Evolutionary conservation across 768 basidiomycete species (phyloP), one percentile per base, ranked within the genome.

Genomic region (Serendipita vermifera): DNA sequence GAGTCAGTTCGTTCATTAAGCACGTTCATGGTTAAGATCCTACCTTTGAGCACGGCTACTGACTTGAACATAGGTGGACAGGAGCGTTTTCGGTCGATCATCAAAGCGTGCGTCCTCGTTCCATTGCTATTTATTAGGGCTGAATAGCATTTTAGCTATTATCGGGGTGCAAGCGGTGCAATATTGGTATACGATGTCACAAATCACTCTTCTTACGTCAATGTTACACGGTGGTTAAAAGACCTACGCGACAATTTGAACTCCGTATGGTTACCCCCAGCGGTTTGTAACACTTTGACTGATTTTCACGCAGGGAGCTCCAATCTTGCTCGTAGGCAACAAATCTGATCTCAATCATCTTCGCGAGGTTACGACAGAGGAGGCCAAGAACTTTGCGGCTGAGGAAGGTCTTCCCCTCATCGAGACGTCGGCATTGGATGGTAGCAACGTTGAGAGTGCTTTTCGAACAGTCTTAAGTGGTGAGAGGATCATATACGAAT

Each of bases 391-490:
- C 65, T 63, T n/a, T n/a, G n/a, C n/a, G n/a, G 69, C 70, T 38
- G 70, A 72, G 61, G 69, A 70, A 58, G 65, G 66, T 22, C 64
- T 73, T 26, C 68, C 68, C 24, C 70, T 70, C 66, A 75, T 76
- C 61, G 75, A 76, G 65, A 76, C 75, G 22, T 76, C 75, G 3
- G 75, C 75, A 5, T 65, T 76, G 58, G 75, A 76, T 65, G 73
- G 73, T 3, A 70, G 69, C 26, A 74, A 75, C 61, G 74, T 76
- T 58, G 75, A 76, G 63, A 63, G 66, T 43, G 75, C 75, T 4
- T 76, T 76, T 71, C 73, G 75, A 64, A 74, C 70, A 61, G 75
- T 76, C 62, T 61, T 76, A 38, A 73, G 71, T 55, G 74, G 74
- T 73, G n/a, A n/a, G n/a, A n/a, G n/a, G n/a, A n/a, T n/a, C n/a